Conservation (phyloP, 1,284 basidiomycete genomes). For the Microstroma glucosiphilum region DNA sequence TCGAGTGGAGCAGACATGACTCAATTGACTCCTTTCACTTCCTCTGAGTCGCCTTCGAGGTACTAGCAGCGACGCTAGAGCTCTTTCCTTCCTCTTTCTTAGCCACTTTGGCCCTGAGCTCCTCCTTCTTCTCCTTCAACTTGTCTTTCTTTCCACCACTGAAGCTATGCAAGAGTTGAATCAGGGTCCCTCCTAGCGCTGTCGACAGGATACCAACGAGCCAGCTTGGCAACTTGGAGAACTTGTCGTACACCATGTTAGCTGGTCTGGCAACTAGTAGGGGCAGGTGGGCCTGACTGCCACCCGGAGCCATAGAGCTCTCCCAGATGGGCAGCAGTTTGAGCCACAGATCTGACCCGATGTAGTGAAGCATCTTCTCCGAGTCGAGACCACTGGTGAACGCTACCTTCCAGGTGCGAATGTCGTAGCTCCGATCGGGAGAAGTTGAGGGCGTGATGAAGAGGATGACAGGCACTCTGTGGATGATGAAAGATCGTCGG, state of each 20-base stretch:
- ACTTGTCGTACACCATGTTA: conserved; percentile 2
- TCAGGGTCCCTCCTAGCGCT: not conserved
- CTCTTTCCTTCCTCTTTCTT: not conserved
- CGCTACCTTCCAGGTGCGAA: conserved; percentile 10
- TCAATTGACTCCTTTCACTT: no score
- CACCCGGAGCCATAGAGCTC: not conserved
- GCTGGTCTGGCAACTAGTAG: not conserved
- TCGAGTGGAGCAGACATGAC: no score
- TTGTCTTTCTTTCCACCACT: not conserved
- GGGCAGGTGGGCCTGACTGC: not conserved
- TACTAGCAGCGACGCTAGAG: no score
- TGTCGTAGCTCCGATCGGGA: conserved; percentile 11
- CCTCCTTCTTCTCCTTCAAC: not conserved
- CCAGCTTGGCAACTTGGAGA: not conserved
- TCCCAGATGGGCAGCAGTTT: not conserved
- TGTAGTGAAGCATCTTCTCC: not conserved
- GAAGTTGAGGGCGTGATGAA: conserved; percentile 14
- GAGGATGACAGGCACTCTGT: conserved; percentile 9
- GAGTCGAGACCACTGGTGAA: not conserved
- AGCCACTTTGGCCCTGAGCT: not conserved
- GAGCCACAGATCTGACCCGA: not conserved
- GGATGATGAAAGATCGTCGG: no score
- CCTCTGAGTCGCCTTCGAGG: no score
- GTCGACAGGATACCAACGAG: not conserved
- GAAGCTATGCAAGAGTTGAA: not conserved